Evolutionary conservation across 345 rosid species (phyloP).

Genomic region (Dipteronia sinensis): DNA sequence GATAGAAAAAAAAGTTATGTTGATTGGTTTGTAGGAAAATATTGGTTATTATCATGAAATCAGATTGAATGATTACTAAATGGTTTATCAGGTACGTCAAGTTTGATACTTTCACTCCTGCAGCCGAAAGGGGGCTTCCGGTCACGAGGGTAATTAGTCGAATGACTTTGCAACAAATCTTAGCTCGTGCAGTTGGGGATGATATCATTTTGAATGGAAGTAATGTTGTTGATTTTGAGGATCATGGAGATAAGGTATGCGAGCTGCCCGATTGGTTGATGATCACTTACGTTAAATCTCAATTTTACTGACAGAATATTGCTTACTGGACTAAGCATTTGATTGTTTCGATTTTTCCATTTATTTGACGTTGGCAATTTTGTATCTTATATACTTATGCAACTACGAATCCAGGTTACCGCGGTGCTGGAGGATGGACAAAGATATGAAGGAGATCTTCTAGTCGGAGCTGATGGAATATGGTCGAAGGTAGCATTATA

Average conservation of each 20-base stretch:
- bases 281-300: not conserved
- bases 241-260: constrained; percentile 73
- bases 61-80: constrained; percentile 18
- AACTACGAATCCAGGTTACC: constrained; percentile 54
- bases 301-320: not conserved
- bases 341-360: constrained; percentile 5
- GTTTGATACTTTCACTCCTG: constrained; percentile 97
- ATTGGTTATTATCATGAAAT: constrained; percentile 16
- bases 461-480: constrained; percentile 96
- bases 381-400: constrained; percentile 13
- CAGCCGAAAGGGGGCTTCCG: constrained; percentile 84
- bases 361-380: not conserved
- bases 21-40: constrained; percentile 4
- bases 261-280: constrained; percentile 9
- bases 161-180: constrained; percentile 85
- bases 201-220: constrained; percentile 75
- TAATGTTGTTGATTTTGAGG: constrained; percentile 83
- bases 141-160: constrained; percentile 90
- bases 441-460: constrained; percentile 73
- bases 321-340: constrained; percentile 5
- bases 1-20: not conserved
- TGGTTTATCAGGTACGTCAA: constrained; percentile 70
- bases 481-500: constrained; percentile 82
- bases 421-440: constrained; percentile 83
- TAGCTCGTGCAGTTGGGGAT: constrained; percentile 80